Base-by-base conservation (phyloP, 1,284 basidiomycete genomes). In the Fomitopsis betulina region DNA sequence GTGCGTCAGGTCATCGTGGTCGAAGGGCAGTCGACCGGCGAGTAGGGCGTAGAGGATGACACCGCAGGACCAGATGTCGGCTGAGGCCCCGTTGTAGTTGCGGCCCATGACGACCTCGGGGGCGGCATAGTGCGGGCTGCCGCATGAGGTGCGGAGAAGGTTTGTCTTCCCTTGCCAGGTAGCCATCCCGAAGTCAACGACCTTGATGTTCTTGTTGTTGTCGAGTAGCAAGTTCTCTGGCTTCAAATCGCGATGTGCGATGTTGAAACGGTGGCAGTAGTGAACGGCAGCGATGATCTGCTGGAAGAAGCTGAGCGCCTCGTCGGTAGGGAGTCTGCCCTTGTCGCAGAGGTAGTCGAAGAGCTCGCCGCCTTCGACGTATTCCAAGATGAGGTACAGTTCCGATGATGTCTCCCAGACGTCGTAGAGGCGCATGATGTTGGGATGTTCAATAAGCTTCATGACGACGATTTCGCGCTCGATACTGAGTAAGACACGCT, bases 121-220 rank as follows among this genome's bases (percentile, higher is more conserved):
- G n/a, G 91, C 91, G 40, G 96, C 96, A 65, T 99, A 99, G 73
- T 99, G 96, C 43, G 96, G 96, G 64, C 90, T 93, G 33, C 97
- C 97, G 67, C 97, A 99, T 40, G 90, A 90, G 1, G 96, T 99
- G 70, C 89, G 86, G 56, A 98, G 82, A 74, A 97, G 73, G 23
- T 81, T 80, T 40, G 78, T 80, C 59, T 73, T 72, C 23, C 84
- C 82, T 65, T 93, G 91, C 86, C 94, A 95, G n/a, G 91, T 91
- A 1, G 97, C 97, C 93, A 99, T 96, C 19, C 97, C 96, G 74
- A 99, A 99, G 76, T 99, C 97, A 3, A 95, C 96, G 32, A 99
- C 89, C 75, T 98, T 99, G 82, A 98, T 89, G 69, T 95, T 96
- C 68, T 84, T 84, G 65, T 91, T 76, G 54, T 83, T 79, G 75